Conservation (phyloP, 163 green algal species). For the Volvox carteri region DNA sequence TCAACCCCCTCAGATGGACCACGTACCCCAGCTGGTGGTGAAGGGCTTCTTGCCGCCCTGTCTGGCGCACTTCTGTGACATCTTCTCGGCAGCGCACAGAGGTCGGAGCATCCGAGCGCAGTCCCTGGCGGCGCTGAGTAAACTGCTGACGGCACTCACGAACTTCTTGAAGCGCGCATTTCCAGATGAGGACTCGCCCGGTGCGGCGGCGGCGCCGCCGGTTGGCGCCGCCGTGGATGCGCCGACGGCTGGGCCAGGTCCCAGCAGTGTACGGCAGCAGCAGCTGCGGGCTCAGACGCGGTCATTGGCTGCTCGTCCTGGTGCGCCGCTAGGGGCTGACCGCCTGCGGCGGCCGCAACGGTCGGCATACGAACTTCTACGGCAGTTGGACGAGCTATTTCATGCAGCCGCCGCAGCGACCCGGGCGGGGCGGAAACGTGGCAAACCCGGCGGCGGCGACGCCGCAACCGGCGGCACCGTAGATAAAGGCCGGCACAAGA, state of each 20-base stretch:
- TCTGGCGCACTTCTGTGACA: constrained; percentile 78
- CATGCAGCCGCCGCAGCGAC: constrained; percentile 30
- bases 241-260: constrained; percentile 32
- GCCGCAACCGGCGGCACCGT: not conserved
- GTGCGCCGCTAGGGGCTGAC: not conserved
- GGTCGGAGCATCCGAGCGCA: constrained; percentile 72
- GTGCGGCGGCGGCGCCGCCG: not conserved
- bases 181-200: not conserved
- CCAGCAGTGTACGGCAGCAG: constrained; percentile 49
- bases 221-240: constrained; percentile 30
- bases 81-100: constrained; percentile 73
- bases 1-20: constrained; percentile 61
- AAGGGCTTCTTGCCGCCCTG: constrained; percentile 64
- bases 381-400: constrained; percentile 36
- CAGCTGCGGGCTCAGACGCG: too few species aligned
- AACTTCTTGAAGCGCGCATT: constrained; percentile 66
- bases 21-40: constrained; percentile 67
- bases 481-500: constrained; percentile 38
- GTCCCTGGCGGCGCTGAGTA: constrained; percentile 69
- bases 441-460: constrained; percentile 7
- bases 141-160: constrained; percentile 61
- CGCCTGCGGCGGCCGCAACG: not conserved
- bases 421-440: constrained; percentile 8
- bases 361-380: not conserved
- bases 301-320: not conserved